Percentiles rank a stretch among this genome's conserved stretches.
These are phyloP conservation scores for Thinopyrum elongatum DNA, from an alignment of 176 grass and related monocot species.

Conservation along the genomic window DNA sequence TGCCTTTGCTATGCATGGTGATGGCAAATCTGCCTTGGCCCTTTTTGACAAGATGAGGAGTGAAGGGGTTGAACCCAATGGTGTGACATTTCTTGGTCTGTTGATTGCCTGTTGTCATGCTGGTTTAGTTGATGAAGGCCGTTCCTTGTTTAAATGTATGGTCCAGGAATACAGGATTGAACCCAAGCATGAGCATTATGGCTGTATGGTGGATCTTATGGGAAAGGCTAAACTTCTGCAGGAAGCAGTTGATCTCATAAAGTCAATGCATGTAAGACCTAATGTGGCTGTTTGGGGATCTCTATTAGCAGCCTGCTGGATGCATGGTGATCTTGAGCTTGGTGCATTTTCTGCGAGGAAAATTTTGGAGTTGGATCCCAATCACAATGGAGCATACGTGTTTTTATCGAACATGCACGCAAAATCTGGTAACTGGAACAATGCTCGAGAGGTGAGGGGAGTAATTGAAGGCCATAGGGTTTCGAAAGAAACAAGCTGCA, in stretches of 20 bases:
- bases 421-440: slow-evolving; percentile 57
- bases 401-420: slow-evolving; percentile 77
- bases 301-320: slow-evolving; percentile 64
- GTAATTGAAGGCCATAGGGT: slow-evolving; percentile 55
- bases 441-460: slow-evolving; percentile 53
- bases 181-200: slow-evolving; percentile 70
- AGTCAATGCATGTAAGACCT: slow-evolving; percentile 66
- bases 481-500: slow-evolving; percentile 67
- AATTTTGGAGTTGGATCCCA: slow-evolving; percentile 68
- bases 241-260: slow-evolving; percentile 68
- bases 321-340: slow-evolving; percentile 64
- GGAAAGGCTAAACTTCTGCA: slow-evolving; percentile 62
- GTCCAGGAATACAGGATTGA: slow-evolving; percentile 55
- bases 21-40: slow-evolving; percentile 57
- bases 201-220: slow-evolving; percentile 89
- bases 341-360: slow-evolving; percentile 57
- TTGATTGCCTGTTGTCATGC: slow-evolving; percentile 80
- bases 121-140: slow-evolving; percentile 79
- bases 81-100: slow-evolving; percentile 78
- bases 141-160: slow-evolving; percentile 67
- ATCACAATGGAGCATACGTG: slow-evolving; percentile 62
- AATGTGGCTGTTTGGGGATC: slow-evolving; percentile 83
- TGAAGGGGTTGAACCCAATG: slow-evolving; percentile 66
- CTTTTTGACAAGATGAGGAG: slow-evolving; percentile 71
- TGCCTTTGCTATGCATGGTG: slow-evolving; percentile 78